Evolutionary conservation across 2,329 filamentous ascomycete genomes (phyloP), one percentile per base, ranked within the genome.

Genomic region (Alternaria panax): DNA sequence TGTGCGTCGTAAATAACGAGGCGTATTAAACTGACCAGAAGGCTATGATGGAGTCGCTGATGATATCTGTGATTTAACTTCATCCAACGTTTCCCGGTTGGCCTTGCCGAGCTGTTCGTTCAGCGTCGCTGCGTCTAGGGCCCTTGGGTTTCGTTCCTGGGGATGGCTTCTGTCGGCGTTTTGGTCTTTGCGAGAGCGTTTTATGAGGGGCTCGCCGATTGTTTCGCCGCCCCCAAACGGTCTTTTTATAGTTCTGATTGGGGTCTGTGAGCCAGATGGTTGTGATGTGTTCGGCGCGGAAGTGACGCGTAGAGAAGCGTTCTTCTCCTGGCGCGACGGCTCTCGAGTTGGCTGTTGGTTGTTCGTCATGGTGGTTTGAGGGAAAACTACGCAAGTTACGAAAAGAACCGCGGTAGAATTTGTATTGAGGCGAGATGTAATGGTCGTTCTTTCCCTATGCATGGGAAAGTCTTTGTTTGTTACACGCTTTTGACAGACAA

Each of bases 211-310:
- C 7, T 45, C 40, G 9, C 27, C 51, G 18, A 22, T 40, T 22
- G 24, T 53, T 9, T 34, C 27, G 6, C 20, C 38, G 27, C 30
- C 41, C 1, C 41, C 51, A n/a, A 54, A 54, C 0, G 40, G 51
- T n/a, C 40, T n/a, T 34, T 54, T 54, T 14, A 36, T 7, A 20
- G 2, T n/a, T 25, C 5, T 4, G 7, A n/a, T 32, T 3, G 28
- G 7, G 27, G 18, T 7, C 20, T 30, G 11, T n/a, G 28, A 30
- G 16, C 20, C 22, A 3, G 28, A 32, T 24, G 7, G 14, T 1
- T n/a, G 45, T 24, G 3, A 0, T 3, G 11, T 24, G 3, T n/a
- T 14, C 7, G 5, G 2, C 4, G 28, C 2, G 2, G 45, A 20
- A 34, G 45, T 7, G 5, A 47, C 45, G 8, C 45, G 18, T 2